Conservation (phyloP, 805 yeast genomes). For the Allodekkera sacchari region DNA sequence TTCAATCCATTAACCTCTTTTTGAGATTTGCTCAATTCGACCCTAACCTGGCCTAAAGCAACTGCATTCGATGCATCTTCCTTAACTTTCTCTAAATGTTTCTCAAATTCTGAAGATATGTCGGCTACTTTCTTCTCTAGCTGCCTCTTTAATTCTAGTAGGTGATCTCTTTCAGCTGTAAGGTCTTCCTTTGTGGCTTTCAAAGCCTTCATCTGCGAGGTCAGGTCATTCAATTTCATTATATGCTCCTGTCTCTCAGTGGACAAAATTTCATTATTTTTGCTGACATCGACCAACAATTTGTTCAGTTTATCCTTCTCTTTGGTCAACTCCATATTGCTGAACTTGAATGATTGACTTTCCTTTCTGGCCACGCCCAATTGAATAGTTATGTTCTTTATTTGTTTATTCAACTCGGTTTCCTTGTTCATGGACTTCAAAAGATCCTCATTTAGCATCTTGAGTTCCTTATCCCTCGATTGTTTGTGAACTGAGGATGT, state of each 20-base stretch:
- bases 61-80: slow-evolving; percentile 24
- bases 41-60: slow-evolving; percentile 21
- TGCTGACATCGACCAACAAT: slow-evolving; percentile 32
- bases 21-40: slow-evolving; percentile 29
- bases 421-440: slow-evolving; percentile 52
- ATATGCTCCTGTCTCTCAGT: slow-evolving; percentile 38
- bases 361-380: slow-evolving; percentile 46
- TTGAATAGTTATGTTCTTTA: slow-evolving; percentile 53
- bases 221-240: slow-evolving; percentile 35
- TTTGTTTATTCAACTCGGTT: slow-evolving; percentile 53
- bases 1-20: slow-evolving; percentile 24
- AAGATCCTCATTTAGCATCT: slow-evolving; percentile 44
- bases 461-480: slow-evolving; percentile 40
- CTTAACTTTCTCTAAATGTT: slow-evolving; percentile 24
- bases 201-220: slow-evolving; percentile 47
- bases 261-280: slow-evolving; percentile 33
- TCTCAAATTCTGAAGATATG: slow-evolving; percentile 31
- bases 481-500: slow-evolving; percentile 21
- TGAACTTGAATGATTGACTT: slow-evolving; percentile 30
- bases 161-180: slow-evolving; percentile 51
- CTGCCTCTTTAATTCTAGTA: slow-evolving; percentile 41
- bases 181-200: slow-evolving; percentile 54
- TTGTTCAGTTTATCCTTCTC: slow-evolving; percentile 35
- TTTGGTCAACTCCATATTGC: slow-evolving; percentile 29
- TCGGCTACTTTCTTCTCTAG: slow-evolving; percentile 37